Evolutionary conservation across 106 monocot species (phyloP).

Genomic region (Apostasia ramifera): DNA sequence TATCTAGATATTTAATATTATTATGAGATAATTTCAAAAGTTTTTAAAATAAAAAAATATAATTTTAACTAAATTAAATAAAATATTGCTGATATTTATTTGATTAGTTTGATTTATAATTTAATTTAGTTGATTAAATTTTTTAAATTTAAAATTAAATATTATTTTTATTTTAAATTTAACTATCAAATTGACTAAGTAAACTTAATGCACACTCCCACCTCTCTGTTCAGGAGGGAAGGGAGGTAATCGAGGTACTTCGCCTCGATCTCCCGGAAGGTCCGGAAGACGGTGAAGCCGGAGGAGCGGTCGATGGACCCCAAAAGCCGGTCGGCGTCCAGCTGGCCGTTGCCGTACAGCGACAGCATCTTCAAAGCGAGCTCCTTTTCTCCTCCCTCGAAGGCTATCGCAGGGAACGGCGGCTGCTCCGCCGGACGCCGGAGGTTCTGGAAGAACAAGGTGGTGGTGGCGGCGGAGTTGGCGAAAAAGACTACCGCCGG

Average conservation of each 20-base stretch:
- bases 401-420: conserved; percentile 23
- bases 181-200: too few species aligned
- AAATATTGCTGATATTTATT: too few species aligned
- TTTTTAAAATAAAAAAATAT: too few species aligned
- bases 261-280: conserved; percentile 38
- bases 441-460: conserved; percentile 35
- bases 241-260: conserved; percentile 44
- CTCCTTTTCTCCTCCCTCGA: neutral
- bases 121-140: too few species aligned
- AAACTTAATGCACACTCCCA: neutral
- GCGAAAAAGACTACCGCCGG: conserved; percentile 43
- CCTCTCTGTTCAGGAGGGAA: conserved; percentile 28
- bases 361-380: conserved; percentile 1
- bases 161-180: too few species aligned
- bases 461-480: conserved; percentile 13
- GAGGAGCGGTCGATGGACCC: conserved; percentile 27
- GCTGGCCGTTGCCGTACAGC: conserved; percentile 5
- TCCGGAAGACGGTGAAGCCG: conserved; percentile 32
- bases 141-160: too few species aligned
- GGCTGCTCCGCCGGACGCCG: conserved; percentile 3
- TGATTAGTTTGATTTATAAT: too few species aligned
- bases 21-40: too few species aligned
- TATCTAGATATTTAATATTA: too few species aligned
- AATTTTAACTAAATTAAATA: too few species aligned
- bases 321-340: conserved; percentile 26